Percentiles rank a stretch among this genome's conserved stretches.
Conservation (phyloP, 768 basidiomycete genomes). For the Boletus sp. region DNA sequence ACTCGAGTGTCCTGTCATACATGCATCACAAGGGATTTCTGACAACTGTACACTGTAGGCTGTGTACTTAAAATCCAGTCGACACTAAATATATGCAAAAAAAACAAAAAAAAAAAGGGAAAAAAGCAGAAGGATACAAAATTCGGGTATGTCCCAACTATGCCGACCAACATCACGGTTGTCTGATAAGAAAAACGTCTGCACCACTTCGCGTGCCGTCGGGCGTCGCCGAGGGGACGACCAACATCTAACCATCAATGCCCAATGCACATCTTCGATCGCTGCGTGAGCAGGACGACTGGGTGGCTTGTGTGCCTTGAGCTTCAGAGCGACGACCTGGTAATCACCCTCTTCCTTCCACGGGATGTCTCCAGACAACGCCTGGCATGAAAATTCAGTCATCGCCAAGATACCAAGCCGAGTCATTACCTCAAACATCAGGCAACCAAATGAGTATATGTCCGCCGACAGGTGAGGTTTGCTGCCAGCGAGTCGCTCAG, state of each 20-base stretch:
- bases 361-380: conserved; percentile 1
- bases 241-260: conserved; percentile 3
- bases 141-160: too few species aligned
- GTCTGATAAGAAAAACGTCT: too few species aligned
- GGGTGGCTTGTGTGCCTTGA: neutral
- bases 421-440: conserved; percentile 1
- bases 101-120: too few species aligned
- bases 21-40: too few species aligned
- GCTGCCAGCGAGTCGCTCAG: neutral
- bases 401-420: neutral
- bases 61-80: too few species aligned
- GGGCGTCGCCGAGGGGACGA: neutral
- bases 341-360: neutral
- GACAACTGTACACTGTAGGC: too few species aligned
- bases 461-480: neutral
- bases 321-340: neutral
- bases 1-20: too few species aligned
- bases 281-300: neutral
- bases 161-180: too few species aligned
- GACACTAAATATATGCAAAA: too few species aligned
- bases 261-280: neutral
- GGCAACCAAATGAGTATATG: neutral
- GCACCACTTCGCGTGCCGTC: too few species aligned
- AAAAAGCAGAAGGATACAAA: too few species aligned
- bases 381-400: neutral